phyloP scores from a whole-genome alignment of 2,329 filamentous ascomycete genomes.

The Ophiostoma quercus region DNA sequence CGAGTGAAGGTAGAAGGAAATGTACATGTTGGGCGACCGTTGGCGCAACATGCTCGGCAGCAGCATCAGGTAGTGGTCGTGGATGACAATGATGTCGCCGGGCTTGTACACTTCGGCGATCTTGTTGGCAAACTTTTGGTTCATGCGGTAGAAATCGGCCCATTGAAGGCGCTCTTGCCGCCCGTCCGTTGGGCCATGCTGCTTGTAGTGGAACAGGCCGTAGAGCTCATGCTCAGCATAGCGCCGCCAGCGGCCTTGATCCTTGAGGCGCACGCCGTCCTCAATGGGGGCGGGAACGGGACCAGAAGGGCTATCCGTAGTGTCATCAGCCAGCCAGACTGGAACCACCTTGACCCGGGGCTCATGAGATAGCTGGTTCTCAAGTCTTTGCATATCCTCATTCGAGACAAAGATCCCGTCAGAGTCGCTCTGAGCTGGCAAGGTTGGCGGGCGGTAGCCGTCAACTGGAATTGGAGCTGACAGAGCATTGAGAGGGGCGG shows the following conservation, averaged over 20 bases:
- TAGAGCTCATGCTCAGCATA: slow-evolving; percentile 92
- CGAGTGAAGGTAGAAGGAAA: slow-evolving; percentile 89
- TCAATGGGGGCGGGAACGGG: slow-evolving; percentile 57
- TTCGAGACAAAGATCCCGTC: slow-evolving; percentile 67
- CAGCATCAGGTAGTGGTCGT: slow-evolving; percentile 90
- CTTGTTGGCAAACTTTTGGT: slow-evolving; percentile 82
- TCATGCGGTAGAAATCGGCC: slow-evolving; percentile 90
- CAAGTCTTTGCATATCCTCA: slow-evolving; percentile 66
- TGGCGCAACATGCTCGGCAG: slow-evolving; percentile 85
- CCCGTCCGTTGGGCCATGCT: slow-evolving; percentile 83
- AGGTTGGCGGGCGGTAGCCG: slow-evolving; percentile 55
- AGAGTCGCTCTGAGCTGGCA: slow-evolving; percentile 46
- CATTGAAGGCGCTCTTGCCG: slow-evolving; percentile 75
- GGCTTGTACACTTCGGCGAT: slow-evolving; percentile 87
- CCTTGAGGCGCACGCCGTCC: slow-evolving; percentile 67
- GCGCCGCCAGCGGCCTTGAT: slow-evolving; percentile 80
- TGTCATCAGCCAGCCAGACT: slow-evolving; percentile 81
- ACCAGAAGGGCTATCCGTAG: slow-evolving; percentile 57
- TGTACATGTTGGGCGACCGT: slow-evolving; percentile 80
- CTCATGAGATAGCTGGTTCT: slow-evolving; percentile 66
- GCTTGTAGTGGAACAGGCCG: slow-evolving; percentile 92
- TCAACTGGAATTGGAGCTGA: slow-evolving; percentile 76
- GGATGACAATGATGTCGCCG: slow-evolving; percentile 85
- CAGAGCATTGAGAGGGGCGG: slow-evolving; percentile 60
- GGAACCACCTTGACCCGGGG: slow-evolving; percentile 75